These are phyloP conservation scores for Gautieria morchelliformis DNA, from an alignment of 768 basidiomycete species.

Conservation along the genomic window DNA sequence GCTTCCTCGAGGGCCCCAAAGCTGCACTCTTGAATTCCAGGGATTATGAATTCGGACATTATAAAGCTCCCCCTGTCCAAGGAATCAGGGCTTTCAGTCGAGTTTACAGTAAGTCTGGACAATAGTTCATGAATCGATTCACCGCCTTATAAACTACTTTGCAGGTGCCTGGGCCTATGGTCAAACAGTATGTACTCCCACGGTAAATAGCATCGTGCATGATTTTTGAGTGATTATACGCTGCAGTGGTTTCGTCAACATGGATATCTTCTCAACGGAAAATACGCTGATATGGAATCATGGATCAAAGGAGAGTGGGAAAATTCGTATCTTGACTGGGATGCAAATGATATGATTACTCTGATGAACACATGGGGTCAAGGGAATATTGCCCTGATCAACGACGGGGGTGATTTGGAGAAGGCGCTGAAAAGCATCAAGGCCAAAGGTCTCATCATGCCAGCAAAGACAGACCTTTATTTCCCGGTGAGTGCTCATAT, in stretches of 20 bases:
- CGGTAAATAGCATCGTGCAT: conserved; percentile 9
- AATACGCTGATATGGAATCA: conserved; percentile 37
- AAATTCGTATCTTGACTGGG: conserved; percentile 34
- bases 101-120: conserved; percentile 31
- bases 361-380: conserved; percentile 41
- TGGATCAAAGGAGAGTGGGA: conserved; percentile 49
- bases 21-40: conserved; percentile 43
- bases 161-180: conserved; percentile 44
- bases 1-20: conserved; percentile 52
- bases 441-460: conserved; percentile 48
- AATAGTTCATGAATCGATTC: background rate
- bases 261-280: conserved; percentile 32
- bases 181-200: conserved; percentile 28
- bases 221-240: background rate
- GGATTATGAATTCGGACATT: conserved; percentile 47
- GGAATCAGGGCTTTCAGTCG: conserved; percentile 50
- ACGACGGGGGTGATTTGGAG: conserved; percentile 33
- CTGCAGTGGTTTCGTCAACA: conserved; percentile 47
- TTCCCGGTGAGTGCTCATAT: conserved; percentile 33
- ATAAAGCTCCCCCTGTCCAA: conserved; percentile 33
- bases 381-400: conserved; percentile 39
- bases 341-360: conserved; percentile 43
- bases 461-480: conserved; percentile 49
- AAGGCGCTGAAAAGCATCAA: conserved; percentile 33
- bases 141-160: background rate